Evolutionary conservation across 495 filamentous ascomycete species (phyloP), one percentile per base, ranked within the genome.

Genomic region (Aspergillus haitiensis): DNA sequence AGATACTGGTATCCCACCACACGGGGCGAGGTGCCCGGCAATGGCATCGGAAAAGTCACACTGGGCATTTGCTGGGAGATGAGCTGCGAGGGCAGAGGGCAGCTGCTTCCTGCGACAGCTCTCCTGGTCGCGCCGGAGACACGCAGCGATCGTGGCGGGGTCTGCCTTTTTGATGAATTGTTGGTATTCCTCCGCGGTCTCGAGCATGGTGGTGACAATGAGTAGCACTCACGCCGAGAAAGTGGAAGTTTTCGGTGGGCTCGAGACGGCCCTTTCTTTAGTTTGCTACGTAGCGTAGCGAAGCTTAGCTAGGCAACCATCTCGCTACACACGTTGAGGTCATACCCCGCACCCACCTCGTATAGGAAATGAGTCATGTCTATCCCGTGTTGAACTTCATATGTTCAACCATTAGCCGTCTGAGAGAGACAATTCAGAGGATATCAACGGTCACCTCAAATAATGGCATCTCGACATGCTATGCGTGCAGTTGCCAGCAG

Each of bases 51-150:
- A 60, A 36, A n/a, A 44, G 31, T 34, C 45, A 53, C 18, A 13
- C 3, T 46, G n/a, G 7, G 54, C 35, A 46, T 47, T 35, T 16
- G 54, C 50, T 9, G 63, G 70, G 49, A 68, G 46, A 50, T 63
- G 63, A 3, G 58, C 44, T 9, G 59, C 68, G 13, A 74, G 62
- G 6, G 60, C 53, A 48, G 62, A 69, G 21, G 72, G 72, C 2
- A 70, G 18, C 16, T 47, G 60, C 7, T 55, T 58, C n/a, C 63
- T 44, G 15, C 56, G 33, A 52, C 71, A 74, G 40, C 55, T 55
- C 33, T 62, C 35, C 49, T 72, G 68, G 44, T 72, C 68, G 16
- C 49, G 49, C 32, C 63, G 64, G 35, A 74, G 59, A 46, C 66
- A 63, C 21, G 52, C 47, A 12, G 64, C 71, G 16, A 69, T 66